Conservation (phyloP, 345 rosid genomes). For the Acer yangbiense region DNA sequence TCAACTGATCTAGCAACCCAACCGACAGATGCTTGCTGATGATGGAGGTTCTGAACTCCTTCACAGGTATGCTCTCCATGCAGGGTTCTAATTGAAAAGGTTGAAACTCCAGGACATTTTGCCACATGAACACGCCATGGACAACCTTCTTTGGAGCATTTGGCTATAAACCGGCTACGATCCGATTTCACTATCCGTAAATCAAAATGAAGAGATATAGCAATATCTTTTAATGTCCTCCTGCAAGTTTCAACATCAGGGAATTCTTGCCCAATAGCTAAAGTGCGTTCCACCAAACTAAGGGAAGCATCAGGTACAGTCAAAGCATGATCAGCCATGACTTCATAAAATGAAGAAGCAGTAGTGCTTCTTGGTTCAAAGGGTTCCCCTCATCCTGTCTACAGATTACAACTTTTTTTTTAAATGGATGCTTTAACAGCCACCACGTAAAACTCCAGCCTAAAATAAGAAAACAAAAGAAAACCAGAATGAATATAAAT, state of each 20-base stretch:
- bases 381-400: conserved; percentile 28
- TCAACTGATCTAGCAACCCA: conserved; percentile 99
- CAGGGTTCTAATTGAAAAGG: conserved; percentile 84
- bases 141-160: conserved; percentile 99
- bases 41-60: conserved; percentile 90
- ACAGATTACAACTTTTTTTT: conserved; percentile 13
- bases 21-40: conserved; percentile 99
- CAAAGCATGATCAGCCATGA: conserved; percentile 76
- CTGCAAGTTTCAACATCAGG: conserved; percentile 98
- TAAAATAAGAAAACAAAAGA: conserved; percentile 17
- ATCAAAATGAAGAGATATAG: conserved; percentile 94
- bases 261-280: conserved; percentile 88
- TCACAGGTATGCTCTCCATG: conserved; percentile 95
- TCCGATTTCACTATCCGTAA: conserved; percentile 98
- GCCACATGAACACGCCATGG: conserved; percentile 99
- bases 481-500: conserved; percentile 14
- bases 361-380: conserved; percentile 21
- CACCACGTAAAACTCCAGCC: conserved; percentile 26
- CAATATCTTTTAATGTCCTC: conserved; percentile 90
- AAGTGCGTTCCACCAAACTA: conserved; percentile 40
- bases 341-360: conserved; percentile 25
- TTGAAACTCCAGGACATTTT: conserved; percentile 90
- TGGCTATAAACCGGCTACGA: conserved; percentile 96
- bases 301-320: conserved; percentile 44
- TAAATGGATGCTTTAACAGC: conserved; percentile 18